Conservation (phyloP, 192 early-diverging fungal species). For the Gamsiella multidivaricata region DNA sequence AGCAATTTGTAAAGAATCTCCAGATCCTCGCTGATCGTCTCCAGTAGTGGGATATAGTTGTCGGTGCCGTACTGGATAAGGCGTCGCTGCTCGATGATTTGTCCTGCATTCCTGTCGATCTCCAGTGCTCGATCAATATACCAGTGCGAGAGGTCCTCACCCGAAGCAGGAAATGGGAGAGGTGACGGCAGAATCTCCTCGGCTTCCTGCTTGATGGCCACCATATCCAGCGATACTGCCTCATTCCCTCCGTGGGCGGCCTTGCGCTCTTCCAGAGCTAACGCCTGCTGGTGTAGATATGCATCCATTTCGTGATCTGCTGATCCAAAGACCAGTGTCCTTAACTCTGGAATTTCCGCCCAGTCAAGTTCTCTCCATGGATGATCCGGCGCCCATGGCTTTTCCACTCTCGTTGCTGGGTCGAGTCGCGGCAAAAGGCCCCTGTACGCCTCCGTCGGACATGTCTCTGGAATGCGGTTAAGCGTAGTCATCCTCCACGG, state of each 20-base stretch:
- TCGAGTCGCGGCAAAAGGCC: slow-evolving; percentile 50
- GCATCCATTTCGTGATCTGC: slow-evolving; percentile 43
- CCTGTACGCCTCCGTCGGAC: slow-evolving; percentile 57
- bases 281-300: slow-evolving; percentile 26
- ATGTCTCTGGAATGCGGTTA: slow-evolving; percentile 68
- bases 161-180: slow-evolving; percentile 61
- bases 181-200: slow-evolving; percentile 51
- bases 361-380: slow-evolving; percentile 72
- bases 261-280: slow-evolving; percentile 32
- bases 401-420: slow-evolving; percentile 16
- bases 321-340: slow-evolving; percentile 53
- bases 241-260: slow-evolving; percentile 48
- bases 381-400: slow-evolving; percentile 52
- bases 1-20: slow-evolving; percentile 67
- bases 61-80: slow-evolving; percentile 63
- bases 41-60: slow-evolving; percentile 62
- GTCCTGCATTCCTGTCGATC: slow-evolving; percentile 65
- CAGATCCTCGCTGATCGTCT: slow-evolving; percentile 65
- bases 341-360: slow-evolving; percentile 62
- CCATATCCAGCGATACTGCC: slow-evolving; percentile 37
- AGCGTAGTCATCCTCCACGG: slow-evolving; percentile 72
- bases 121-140: slow-evolving; percentile 65
- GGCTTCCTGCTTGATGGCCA: slow-evolving; percentile 35
- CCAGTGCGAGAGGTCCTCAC: slow-evolving; percentile 64
- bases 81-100: slow-evolving; percentile 63